Percentiles rank a stretch among this genome's conserved stretches.
These are phyloP conservation scores for Trametes versicolor DNA, from an alignment of 1,284 basidiomycete species.

Conservation along the genomic window DNA sequence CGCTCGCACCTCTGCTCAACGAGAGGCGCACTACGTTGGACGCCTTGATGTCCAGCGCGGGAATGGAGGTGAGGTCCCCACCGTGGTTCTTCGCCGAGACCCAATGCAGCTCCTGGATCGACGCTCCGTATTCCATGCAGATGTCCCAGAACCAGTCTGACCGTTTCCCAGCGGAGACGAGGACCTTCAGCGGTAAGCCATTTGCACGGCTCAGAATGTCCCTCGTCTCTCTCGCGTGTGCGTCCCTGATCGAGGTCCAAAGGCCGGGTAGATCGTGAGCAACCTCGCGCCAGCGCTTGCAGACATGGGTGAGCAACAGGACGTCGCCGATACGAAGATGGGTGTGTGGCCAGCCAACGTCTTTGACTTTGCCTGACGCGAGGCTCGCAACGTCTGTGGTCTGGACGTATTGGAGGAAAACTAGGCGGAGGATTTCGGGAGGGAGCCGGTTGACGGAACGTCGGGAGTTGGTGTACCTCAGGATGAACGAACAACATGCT, in stretches of 20 bases:
- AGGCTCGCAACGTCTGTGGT: background rate
- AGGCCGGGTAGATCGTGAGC: background rate
- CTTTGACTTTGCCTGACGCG: background rate
- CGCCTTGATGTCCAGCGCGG: slow-evolving; percentile 9
- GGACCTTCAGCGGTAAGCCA: background rate
- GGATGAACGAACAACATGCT: background rate
- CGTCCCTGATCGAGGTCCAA: slow-evolving; percentile 3
- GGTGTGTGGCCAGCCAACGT: slow-evolving; percentile 3
- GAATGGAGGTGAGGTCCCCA: background rate
- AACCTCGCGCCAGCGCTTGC: slow-evolving; percentile 5
- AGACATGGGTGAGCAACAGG: slow-evolving; percentile 6
- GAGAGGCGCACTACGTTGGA: background rate
- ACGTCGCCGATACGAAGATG: background rate
- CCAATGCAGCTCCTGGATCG: slow-evolving; percentile 12
- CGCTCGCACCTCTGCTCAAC: background rate
- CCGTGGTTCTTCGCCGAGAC: background rate
- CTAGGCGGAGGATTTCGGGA: slow-evolving; percentile 3
- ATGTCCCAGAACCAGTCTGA: slow-evolving; percentile 7
- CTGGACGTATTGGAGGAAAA: background rate
- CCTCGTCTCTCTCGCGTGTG: background rate
- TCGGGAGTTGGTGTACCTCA: background rate
- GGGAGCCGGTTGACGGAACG: slow-evolving; percentile 6
- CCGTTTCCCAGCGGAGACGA: background rate
- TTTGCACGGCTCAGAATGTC: background rate
- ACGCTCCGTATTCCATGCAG: background rate